Evolutionary conservation across 2,329 filamentous ascomycete species (phyloP), one percentile per base, ranked within the genome.

Genomic region (Exophiala calicioides): DNA sequence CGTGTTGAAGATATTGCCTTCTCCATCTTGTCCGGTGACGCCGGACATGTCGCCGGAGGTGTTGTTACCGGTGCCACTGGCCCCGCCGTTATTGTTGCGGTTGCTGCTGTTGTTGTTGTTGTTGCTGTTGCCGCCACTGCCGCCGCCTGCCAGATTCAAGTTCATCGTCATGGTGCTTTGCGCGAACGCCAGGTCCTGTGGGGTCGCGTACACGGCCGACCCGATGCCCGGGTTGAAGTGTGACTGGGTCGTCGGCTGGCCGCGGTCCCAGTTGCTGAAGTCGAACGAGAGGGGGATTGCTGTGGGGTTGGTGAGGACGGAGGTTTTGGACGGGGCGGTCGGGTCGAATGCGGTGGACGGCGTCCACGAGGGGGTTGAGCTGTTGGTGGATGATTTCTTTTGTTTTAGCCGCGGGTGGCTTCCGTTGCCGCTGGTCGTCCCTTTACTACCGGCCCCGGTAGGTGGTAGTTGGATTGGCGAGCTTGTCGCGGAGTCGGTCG

Each of bases 121-220:
- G 40, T 20, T 32, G 35, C 20, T 13, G 13, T 12, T 23, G 36
- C 38, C 32, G 31, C 37, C 16, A n/a, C n/a, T n/a, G n/a, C n/a
- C n/a, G n/a, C n/a, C n/a, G n/a, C 41, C 40, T 8, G 52, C 37
- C 7, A 46, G 31, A n/a, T n/a, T n/a, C 10, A 29, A n/a, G 16
- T 41, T 48, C 43, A 56, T 50, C 30, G 51, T 55, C 49, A 57
- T 57, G 23, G 44, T 57, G n/a, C 40, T 49, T 19, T 57, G 56
- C 3, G 56, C 53, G 23, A 54, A 57, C 4, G 50, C 52, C 24
- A 56, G 46, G 27, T 57, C 55, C 23, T 56, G 55, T 10, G 54
- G 55, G 7, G 53, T 57, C 3, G 55, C 52, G 32, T 59, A 57
- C 3, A 57, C 43, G 7, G 55, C 55, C 9, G 44, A 48, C 18